phyloP scores from a whole-genome alignment of 129 eudicot species.

The Chrysanthemum makinoi region DNA sequence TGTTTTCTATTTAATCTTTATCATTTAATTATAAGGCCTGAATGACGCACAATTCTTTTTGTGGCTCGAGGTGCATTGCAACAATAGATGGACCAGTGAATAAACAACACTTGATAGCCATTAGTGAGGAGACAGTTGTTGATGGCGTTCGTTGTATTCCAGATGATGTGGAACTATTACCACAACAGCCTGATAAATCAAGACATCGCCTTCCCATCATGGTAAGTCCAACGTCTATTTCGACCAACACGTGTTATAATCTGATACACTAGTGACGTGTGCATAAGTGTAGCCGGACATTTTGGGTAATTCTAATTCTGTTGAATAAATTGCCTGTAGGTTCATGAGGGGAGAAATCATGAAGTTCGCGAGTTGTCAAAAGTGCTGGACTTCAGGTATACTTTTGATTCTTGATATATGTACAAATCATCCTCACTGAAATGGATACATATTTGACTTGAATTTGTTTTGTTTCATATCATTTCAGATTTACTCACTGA shows the following conservation, averaged over 20 bases:
- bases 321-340: neutral
- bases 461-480: neutral
- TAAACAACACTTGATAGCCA: conserved; percentile 66
- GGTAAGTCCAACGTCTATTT: conserved; percentile 44
- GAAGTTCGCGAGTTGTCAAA: conserved; percentile 95
- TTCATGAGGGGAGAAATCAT: conserved; percentile 92
- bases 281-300: too few relatives aligned
- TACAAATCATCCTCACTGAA: neutral
- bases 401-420: neutral
- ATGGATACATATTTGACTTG: neutral
- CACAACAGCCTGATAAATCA: conserved; percentile 71
- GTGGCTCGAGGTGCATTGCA: conserved; percentile 73
- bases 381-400: conserved; percentile 88
- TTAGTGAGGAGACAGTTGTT: conserved; percentile 65
- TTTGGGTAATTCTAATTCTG: too few relatives aligned
- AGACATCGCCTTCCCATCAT: conserved; percentile 79
- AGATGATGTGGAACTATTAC: conserved; percentile 75
- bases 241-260: neutral
- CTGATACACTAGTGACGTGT: neutral
- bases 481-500: conserved; percentile 73
- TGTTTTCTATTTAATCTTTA: neutral
- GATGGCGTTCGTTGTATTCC: conserved; percentile 91
- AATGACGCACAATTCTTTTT: conserved; percentile 19
- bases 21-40: neutral
- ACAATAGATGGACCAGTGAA: conserved; percentile 66